Conservation (phyloP, 257 asterid genomes). For the Ehretia macrophylla region DNA sequence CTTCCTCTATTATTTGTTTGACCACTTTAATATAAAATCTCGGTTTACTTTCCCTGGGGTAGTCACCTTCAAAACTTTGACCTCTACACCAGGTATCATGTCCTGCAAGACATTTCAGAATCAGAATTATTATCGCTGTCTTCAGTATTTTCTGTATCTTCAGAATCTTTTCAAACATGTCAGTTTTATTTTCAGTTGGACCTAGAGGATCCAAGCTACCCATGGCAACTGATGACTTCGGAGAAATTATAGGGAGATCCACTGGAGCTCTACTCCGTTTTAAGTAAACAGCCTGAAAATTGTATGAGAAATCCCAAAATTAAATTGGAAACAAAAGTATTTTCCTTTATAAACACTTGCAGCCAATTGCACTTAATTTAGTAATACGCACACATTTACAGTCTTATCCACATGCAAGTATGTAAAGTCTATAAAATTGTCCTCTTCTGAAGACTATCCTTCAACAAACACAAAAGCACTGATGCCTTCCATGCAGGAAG, state of each 20-base stretch:
- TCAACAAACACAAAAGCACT: no score
- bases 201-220: slow-evolving; percentile 49
- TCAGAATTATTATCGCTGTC: slow-evolving; percentile 70
- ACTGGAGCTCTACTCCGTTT: slow-evolving; percentile 56
- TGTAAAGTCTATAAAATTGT: no score
- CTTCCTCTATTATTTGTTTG: slow-evolving; percentile 83
- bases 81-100: slow-evolving; percentile 93
- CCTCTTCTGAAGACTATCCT: no score
- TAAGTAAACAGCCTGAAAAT: slow-evolving; percentile 80
- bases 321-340: neutral
- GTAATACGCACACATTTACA: no score
- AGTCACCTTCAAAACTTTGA: slow-evolving; percentile 81
- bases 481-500: no score
- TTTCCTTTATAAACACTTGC: neutral
- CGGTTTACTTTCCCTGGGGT: slow-evolving; percentile 67
- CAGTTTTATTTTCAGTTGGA: slow-evolving; percentile 50
- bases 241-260: slow-evolving; percentile 44
- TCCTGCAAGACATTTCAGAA: slow-evolving; percentile 67
- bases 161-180: slow-evolving; percentile 51
- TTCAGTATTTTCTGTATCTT: slow-evolving; percentile 62
- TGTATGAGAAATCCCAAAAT: slow-evolving; percentile 7
- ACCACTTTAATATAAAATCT: slow-evolving; percentile 77
- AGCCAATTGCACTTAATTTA: neutral
- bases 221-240: slow-evolving; percentile 42
- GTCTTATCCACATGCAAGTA: no score